These are phyloP conservation scores for Candida suzukii DNA, from an alignment of 805 yeast species.

Conservation along the genomic window DNA sequence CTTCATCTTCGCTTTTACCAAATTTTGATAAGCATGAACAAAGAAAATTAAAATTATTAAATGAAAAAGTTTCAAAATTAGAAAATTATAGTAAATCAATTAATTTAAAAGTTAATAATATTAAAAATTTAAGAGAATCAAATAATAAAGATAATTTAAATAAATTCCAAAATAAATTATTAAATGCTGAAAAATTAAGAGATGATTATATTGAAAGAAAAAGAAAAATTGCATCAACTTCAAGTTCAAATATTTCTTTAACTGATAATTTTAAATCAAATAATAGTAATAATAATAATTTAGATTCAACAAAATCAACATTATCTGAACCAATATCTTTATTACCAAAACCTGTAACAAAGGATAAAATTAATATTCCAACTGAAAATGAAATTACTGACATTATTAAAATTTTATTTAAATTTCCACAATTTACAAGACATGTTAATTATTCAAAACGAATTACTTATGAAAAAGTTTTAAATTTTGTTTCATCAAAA, in stretches of 20 bases:
- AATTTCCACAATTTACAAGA: slow-evolving; percentile 4
- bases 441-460: slow-evolving; percentile 1
- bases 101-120: slow-evolving; percentile 1
- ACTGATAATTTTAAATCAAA: no score
- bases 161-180: slow-evolving; percentile 8
- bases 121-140: slow-evolving; percentile 3
- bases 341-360: no score
- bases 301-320: no score
- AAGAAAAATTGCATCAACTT: slow-evolving; percentile 10
- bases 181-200: slow-evolving; percentile 10
- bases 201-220: slow-evolving; percentile 11
- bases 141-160: slow-evolving; percentile 1
- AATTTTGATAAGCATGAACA: slow-evolving; percentile 10
- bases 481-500: slow-evolving; percentile 8
- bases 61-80: slow-evolving; percentile 5
- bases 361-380: not conserved
- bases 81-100: slow-evolving; percentile 7
- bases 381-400: slow-evolving; percentile 8
- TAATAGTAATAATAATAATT: no score
- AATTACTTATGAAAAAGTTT: slow-evolving; percentile 6
- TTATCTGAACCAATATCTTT: slow-evolving; percentile 1
- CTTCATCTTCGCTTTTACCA: slow-evolving; percentile 6
- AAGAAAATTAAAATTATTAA: slow-evolving; percentile 11
- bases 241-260: slow-evolving; percentile 9
- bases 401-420: slow-evolving; percentile 5